A percentile compares a stretch with the other conserved stretches of the same genome.
phyloP scores from a whole-genome alignment of 257 asterid species.

The Capsicum pubescens region DNA sequence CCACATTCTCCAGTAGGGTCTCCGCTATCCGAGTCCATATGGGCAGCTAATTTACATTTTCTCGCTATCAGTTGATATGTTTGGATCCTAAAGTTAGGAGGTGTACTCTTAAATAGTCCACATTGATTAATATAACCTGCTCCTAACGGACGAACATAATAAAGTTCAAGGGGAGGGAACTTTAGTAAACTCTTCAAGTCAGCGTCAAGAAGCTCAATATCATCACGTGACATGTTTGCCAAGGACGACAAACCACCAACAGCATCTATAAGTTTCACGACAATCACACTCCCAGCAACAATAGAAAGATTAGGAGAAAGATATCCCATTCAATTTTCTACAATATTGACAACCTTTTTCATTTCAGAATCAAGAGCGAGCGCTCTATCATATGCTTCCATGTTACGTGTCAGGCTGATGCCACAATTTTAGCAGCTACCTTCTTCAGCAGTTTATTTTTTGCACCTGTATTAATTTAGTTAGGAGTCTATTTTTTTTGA shows the following conservation, averaged over 20 bases:
- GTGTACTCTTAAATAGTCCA: constrained; percentile 82
- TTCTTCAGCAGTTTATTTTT: no score
- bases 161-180: no score
- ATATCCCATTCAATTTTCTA: constrained; percentile 92
- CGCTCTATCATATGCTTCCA: background rate
- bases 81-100: constrained; percentile 81
- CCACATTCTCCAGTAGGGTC: no score
- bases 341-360: constrained; percentile 87
- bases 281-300: constrained; percentile 92
- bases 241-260: constrained; percentile 91
- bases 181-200: constrained; percentile 61
- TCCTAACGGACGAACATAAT: background rate
- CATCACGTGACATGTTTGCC: constrained; percentile 97
- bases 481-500: no score
- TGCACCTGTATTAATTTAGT: no score
- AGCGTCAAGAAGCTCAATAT: constrained; percentile 85
- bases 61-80: constrained; percentile 89
- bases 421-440: no score
- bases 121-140: constrained; percentile 88
- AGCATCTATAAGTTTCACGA: constrained; percentile 91
- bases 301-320: constrained; percentile 95
- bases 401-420: no score
- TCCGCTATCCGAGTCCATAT: constrained; percentile 63
- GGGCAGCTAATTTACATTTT: constrained; percentile 88
- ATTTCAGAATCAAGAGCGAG: constrained; percentile 76